Conservation (phyloP, 2,329 filamentous ascomycete genomes). For the Alternaria conjuncta region DNA sequence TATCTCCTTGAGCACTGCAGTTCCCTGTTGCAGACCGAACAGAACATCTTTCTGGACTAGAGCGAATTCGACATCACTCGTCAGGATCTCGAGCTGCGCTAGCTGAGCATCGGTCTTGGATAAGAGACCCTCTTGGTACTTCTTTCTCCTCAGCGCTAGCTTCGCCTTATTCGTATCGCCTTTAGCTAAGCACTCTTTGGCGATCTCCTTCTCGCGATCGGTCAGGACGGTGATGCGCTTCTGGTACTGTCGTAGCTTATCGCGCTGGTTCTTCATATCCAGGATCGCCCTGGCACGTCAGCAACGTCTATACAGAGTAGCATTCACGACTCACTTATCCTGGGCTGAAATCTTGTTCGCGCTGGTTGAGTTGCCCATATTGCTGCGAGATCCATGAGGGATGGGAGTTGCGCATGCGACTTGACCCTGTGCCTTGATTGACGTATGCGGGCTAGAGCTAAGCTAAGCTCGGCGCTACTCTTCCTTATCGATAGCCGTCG, state of each 20-base stretch:
- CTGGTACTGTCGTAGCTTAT: slow-evolving; percentile 96
- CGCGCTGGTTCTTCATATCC: slow-evolving; percentile 96
- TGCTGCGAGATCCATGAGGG: slow-evolving; percentile 37
- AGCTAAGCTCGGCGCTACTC: slow-evolving; percentile 17
- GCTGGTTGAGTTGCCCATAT: slow-evolving; percentile 70
- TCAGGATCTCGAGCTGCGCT: slow-evolving; percentile 90
- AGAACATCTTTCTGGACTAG: slow-evolving; percentile 96
- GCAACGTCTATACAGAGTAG: background rate
- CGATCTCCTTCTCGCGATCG: slow-evolving; percentile 84
- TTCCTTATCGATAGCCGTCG: slow-evolving; percentile 45
- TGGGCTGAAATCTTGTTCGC: slow-evolving; percentile 74
- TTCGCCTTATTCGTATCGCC: slow-evolving; percentile 83
- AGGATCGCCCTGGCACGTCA: slow-evolving; percentile 77
- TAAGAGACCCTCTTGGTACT: slow-evolving; percentile 92
- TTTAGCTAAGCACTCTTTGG: slow-evolving; percentile 78
- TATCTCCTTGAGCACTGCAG: slow-evolving; percentile 86
- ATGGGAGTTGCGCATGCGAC: slow-evolving; percentile 21
- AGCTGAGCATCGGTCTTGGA: slow-evolving; percentile 90
- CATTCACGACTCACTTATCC: slow-evolving; percentile 71
- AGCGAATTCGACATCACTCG: slow-evolving; percentile 90
- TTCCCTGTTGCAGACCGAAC: slow-evolving; percentile 91
- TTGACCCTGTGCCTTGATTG: slow-evolving; percentile 31
- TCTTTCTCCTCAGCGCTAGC: slow-evolving; percentile 89
- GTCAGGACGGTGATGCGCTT: slow-evolving; percentile 86
- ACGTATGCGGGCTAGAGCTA: slow-evolving; percentile 23